These are phyloP conservation scores for Microbotryum silenes-acaulis DNA, from an alignment of 1,284 basidiomycete species.

Conservation along the genomic window DNA sequence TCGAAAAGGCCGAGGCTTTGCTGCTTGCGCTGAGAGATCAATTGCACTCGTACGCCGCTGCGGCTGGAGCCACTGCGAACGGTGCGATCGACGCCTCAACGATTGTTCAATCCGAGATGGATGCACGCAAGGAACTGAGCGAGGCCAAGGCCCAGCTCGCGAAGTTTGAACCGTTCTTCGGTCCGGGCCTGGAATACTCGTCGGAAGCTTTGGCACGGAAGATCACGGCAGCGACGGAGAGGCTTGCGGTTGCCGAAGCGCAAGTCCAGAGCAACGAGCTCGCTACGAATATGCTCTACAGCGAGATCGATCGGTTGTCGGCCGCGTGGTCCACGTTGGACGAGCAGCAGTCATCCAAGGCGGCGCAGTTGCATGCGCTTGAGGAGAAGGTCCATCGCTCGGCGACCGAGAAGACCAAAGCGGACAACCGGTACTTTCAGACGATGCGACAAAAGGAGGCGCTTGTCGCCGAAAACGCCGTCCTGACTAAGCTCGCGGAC, in stretches of 20 bases:
- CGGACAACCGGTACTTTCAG: slow-evolving; percentile 89
- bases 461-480: slow-evolving; percentile 66
- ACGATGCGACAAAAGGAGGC: slow-evolving; percentile 85
- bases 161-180: slow-evolving; percentile 57
- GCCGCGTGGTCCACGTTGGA: slow-evolving; percentile 82
- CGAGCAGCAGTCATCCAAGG: slow-evolving; percentile 70
- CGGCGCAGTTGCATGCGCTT: slow-evolving; percentile 65
- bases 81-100: slow-evolving; percentile 15
- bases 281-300: slow-evolving; percentile 66
- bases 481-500: slow-evolving; percentile 57
- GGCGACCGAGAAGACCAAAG: slow-evolving; percentile 67
- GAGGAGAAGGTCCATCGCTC: slow-evolving; percentile 61
- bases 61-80: slow-evolving; percentile 3
- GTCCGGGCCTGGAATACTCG: slow-evolving; percentile 51
- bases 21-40: slow-evolving; percentile 29
- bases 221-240: slow-evolving; percentile 57
- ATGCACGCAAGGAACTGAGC: slow-evolving; percentile 51
- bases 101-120: slow-evolving; percentile 46
- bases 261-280: slow-evolving; percentile 45
- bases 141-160: slow-evolving; percentile 47
- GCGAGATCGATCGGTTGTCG: slow-evolving; percentile 79
- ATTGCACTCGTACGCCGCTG: slow-evolving; percentile 17
- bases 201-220: slow-evolving; percentile 48
- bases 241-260: slow-evolving; percentile 52
- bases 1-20: slow-evolving; percentile 49